These are phyloP conservation scores for Colletotrichum incanum DNA, from an alignment of 2,329 filamentous ascomycete genomes.

Conservation along the genomic window DNA sequence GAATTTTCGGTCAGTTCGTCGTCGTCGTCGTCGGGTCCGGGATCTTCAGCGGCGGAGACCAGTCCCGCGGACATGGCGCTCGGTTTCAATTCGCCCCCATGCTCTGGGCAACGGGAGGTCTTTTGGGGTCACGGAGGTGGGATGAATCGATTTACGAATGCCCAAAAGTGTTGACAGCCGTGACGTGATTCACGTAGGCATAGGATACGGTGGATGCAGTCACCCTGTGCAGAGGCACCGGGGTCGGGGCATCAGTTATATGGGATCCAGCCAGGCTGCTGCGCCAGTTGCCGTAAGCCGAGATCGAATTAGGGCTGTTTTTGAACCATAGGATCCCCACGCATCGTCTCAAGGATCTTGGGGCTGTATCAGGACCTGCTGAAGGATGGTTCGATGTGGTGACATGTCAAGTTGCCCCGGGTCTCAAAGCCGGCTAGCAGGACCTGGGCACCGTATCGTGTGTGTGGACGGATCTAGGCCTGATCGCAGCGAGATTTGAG, in stretches of 20 bases:
- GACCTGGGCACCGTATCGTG: not conserved
- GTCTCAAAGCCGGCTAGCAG: not conserved
- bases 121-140: too few relatives aligned
- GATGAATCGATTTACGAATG: not conserved
- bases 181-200: too few relatives aligned
- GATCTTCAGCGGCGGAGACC: constrained; percentile 11
- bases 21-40: constrained; percentile 18
- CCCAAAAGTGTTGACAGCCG: too few relatives aligned
- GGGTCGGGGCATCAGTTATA: constrained; percentile 14
- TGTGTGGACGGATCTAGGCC: not conserved
- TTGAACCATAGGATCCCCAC: too few relatives aligned
- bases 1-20: not conserved
- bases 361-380: not conserved
- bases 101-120: not conserved
- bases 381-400: not conserved
- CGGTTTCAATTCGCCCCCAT: constrained; percentile 15
- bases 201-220: not conserved
- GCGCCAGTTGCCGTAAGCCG: constrained; percentile 8
- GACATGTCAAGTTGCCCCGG: not conserved
- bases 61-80: constrained; percentile 19
- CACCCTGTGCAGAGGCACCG: not conserved
- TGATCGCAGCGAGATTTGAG: not conserved
- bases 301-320: constrained; percentile 1
- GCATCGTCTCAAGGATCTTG: not conserved
- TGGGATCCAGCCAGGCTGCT: not conserved